Base-by-base conservation (phyloP, 1,139 yeast species). In the Ashbya aceris region DNA sequence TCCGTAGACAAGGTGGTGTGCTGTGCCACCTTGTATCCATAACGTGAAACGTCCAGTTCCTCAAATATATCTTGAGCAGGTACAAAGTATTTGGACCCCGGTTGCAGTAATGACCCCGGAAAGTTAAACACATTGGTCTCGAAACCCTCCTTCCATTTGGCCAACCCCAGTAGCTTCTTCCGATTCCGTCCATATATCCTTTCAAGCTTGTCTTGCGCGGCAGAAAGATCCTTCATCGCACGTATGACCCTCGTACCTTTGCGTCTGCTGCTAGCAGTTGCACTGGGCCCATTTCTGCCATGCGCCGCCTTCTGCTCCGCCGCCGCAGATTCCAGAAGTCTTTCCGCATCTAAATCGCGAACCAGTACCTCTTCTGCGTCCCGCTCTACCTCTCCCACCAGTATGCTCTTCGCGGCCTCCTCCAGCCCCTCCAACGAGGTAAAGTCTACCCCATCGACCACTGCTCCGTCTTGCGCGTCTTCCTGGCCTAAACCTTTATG, bases 111-210 rank as follows among this genome's bases (percentile, higher is more conserved):
- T 1, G 49, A 49, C 2, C 46, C 42, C 2, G 53, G 53, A 39
- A 65, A 55, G 37, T 50, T 49, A 39, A 69, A 67, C 33, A 65
- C 41, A n/a, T 56, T 47, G 1, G 47, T 41, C 26, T 67, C 70
- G 62, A 69, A 70, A 0, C 55, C 55, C 17, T 54, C 56, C 41
- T 71, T 64, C 9, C 58, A 47, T 30, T 61, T 50, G 1, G 69
- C 59, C 9, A 67, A 48, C 8, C 54, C 56, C 5, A 60, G 44
- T 7, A 69, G 51, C 38, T 64, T 65, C 2, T 53, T 51, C 20
- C 51, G 51, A 41, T 64, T 61, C 7, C 53, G 36, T 1, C 74
- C 73, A 47, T 62, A 66, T 28, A 67, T 46, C 32, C 68, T 51
- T 17, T 49, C 53, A 30, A 66, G 46, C 37, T 67, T 64, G 23